Evolutionary conservation across 257 asterid species (phyloP), one percentile per base, ranked within the genome.

Genomic region (Fraxinus anomala): DNA sequence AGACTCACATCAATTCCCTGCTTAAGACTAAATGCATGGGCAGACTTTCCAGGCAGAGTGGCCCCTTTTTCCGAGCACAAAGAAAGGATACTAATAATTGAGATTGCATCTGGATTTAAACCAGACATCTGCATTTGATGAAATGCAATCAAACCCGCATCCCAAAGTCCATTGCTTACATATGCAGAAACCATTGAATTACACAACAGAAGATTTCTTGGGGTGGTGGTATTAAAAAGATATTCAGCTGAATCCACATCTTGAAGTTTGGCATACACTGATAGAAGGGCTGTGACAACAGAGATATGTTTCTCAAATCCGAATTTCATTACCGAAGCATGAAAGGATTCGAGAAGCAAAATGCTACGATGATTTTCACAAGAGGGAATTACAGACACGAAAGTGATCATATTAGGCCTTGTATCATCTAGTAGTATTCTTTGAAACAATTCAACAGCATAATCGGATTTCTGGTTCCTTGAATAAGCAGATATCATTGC

Each of bases 181-280:
- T 85, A 85, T 42, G 91, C 89, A 23, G 97, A 88, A 34, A 91
- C 86, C 89, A 89, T 83, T 2, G 97, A 86, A 73, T 91, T 91
- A 93, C 93, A 89, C 12, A 87, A 74, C 16, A 88, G 72, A 73
- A 80, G 75, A 74, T 77, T 86, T 78, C 82, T 88, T 14, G 54
- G 17, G 31, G 26, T 65, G 63, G 80, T 49, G 10, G 77, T 77
- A 33, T 11, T n/a, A 63, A 85, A 91, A 70, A 91, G 86, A 59
- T 73, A 80, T 83, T 85, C 87, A 1, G 93, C 88, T 14, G 94
- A 84, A 65, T 80, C 74, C 10, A 89, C 73, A 77, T 84, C 73
- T 28, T 89, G 90, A 74, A 87, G 80, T 68, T 87, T 89, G 42
- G 92, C 86, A 85, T 91, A 88, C 42, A 72, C 87, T 0, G 94